Conservation (phyloP, 176 grass and related monocot genomes). For the Hordeum marinum region DNA sequence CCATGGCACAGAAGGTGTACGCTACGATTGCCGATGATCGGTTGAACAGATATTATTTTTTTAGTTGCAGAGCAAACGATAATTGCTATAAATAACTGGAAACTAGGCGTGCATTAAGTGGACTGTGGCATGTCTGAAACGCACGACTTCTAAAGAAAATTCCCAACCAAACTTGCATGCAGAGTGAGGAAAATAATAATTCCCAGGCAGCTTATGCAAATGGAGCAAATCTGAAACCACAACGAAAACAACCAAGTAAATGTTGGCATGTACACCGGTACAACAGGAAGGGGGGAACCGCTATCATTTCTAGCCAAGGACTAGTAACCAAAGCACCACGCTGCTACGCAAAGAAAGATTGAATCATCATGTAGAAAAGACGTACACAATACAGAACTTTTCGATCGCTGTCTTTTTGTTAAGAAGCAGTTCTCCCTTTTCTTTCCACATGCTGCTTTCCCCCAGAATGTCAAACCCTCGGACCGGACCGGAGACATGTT, state of each 20-base stretch:
- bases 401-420: not conserved
- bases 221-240: not conserved
- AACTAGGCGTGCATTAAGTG: not conserved
- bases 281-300: not conserved
- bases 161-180: not conserved
- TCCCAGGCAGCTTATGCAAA: not conserved
- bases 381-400: conserved; percentile 11
- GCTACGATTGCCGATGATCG: no score
- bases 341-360: not conserved
- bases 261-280: not conserved
- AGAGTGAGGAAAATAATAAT: not conserved
- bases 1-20: no score
- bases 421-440: not conserved
- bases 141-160: not conserved
- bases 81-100: not conserved
- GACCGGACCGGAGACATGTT: not conserved
- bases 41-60: not conserved
- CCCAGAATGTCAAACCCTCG: not conserved
- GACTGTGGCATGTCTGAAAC: not conserved
- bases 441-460: not conserved
- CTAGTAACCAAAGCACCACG: not conserved
- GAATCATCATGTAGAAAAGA: not conserved
- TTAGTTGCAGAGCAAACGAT: not conserved
- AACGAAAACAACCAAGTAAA: not conserved
- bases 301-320: not conserved